These are phyloP conservation scores for Bacterosira constricta DNA, from an alignment of 108 stramenopile genomes.

Conservation along the genomic window DNA sequence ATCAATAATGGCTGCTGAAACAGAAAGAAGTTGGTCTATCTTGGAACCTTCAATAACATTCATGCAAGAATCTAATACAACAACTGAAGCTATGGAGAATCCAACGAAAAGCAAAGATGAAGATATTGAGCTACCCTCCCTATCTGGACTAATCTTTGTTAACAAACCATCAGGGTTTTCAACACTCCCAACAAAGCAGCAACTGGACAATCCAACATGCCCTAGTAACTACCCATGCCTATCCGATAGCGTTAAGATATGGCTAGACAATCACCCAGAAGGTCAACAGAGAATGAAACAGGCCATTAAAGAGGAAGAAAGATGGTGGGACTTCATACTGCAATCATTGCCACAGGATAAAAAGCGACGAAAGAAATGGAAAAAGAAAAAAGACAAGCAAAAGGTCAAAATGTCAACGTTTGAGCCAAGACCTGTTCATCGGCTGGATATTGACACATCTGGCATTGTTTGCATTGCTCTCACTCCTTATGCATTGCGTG, in stretches of 20 bases:
- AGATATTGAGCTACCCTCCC: slow-evolving; percentile 18
- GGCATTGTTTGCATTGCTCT: slow-evolving; percentile 65
- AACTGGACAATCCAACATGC: slow-evolving; percentile 12
- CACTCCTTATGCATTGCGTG: slow-evolving; percentile 48
- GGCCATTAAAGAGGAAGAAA: slow-evolving; percentile 22
- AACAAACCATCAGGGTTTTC: slow-evolving; percentile 44
- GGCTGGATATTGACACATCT: slow-evolving; percentile 71
- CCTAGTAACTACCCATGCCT: slow-evolving; percentile 33
- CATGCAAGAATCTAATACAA: not conserved
- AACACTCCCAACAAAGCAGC: slow-evolving; percentile 38
- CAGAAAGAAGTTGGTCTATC: slow-evolving; percentile 1
- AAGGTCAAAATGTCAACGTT: slow-evolving; percentile 7
- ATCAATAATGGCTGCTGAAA: not conserved
- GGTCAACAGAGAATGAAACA: slow-evolving; percentile 15
- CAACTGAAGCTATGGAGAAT: not conserved
- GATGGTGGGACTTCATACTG: slow-evolving; percentile 22
- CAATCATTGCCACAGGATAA: slow-evolving; percentile 8
- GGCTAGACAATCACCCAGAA: slow-evolving; percentile 24
- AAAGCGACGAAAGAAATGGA: slow-evolving; percentile 9
- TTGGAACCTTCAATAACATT: slow-evolving; percentile 16
- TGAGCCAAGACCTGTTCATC: slow-evolving; percentile 64
- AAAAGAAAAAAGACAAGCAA: slow-evolving; percentile 6
- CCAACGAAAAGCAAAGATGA: not conserved
- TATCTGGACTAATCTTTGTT: slow-evolving; percentile 39
- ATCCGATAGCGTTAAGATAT: slow-evolving; percentile 17